Conservation (phyloP, 2,329 filamentous ascomycete genomes). For the Mariannaea sp. region DNA sequence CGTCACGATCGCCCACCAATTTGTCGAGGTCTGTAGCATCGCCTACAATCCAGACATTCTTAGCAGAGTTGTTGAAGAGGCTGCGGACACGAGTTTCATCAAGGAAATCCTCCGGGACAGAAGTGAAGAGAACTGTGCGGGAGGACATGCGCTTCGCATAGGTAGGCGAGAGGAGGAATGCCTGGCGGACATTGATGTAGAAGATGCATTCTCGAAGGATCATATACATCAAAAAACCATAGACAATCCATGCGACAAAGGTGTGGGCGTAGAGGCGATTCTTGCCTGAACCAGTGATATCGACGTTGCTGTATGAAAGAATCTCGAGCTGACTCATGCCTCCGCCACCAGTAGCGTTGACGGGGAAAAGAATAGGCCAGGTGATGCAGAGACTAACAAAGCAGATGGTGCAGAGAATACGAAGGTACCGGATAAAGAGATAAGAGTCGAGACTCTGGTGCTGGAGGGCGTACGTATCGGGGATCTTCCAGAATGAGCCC, state of each 20-base stretch:
- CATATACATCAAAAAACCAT: slow-evolving; percentile 86
- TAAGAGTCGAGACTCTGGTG: slow-evolving; percentile 90
- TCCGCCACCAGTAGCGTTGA: slow-evolving; percentile 81
- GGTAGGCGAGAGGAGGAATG: slow-evolving; percentile 83
- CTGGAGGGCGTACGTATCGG: slow-evolving; percentile 80
- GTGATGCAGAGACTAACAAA: slow-evolving; percentile 80
- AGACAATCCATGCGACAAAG: slow-evolving; percentile 81
- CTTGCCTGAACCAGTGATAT: slow-evolving; percentile 56
- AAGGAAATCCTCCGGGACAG: slow-evolving; percentile 78
- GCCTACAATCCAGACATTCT: slow-evolving; percentile 81
- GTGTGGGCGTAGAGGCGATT: slow-evolving; percentile 79
- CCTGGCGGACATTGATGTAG: slow-evolving; percentile 92
- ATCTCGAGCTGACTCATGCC: slow-evolving; percentile 64
- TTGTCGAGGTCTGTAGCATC: slow-evolving; percentile 77
- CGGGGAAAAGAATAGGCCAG: slow-evolving; percentile 82
- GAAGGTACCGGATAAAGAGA: slow-evolving; percentile 84
- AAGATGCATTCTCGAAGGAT: slow-evolving; percentile 89
- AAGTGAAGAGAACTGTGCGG: slow-evolving; percentile 89
- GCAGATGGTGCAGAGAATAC: slow-evolving; percentile 76
- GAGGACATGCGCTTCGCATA: slow-evolving; percentile 87
- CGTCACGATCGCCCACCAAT: slow-evolving; percentile 76
- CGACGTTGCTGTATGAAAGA: slow-evolving; percentile 47
- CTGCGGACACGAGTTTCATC: slow-evolving; percentile 72
- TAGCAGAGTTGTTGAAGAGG: slow-evolving; percentile 79
- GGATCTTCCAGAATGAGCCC: slow-evolving; percentile 62